phyloP scores from a whole-genome alignment of 768 basidiomycete genomes.

The Leccinum subgranulosum region DNA sequence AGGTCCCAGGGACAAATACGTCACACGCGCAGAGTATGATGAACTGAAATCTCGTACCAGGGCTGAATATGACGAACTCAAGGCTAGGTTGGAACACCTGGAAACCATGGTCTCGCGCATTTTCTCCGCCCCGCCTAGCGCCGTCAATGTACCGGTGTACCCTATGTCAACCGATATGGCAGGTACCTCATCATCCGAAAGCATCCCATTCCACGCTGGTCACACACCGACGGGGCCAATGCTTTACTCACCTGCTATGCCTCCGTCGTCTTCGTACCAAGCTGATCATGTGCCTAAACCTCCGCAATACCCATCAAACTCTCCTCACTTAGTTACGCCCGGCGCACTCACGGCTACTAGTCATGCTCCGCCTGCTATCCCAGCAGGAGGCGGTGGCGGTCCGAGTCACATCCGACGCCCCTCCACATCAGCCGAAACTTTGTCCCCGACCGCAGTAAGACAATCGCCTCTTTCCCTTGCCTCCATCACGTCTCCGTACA shows the following conservation, averaged over 20 bases:
- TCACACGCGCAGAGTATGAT: slow-evolving; percentile 73
- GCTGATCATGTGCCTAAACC: slow-evolving; percentile 23
- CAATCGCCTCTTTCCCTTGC: slow-evolving; percentile 40
- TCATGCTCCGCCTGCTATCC: slow-evolving; percentile 13
- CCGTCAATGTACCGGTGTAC: slow-evolving; percentile 29
- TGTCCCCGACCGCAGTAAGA: slow-evolving; percentile 31
- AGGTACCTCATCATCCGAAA: slow-evolving; percentile 25
- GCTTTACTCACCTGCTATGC: slow-evolving; percentile 21
- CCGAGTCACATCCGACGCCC: slow-evolving; percentile 26
- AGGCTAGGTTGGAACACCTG: slow-evolving; percentile 58
- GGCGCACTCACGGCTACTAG: slow-evolving; percentile 20
- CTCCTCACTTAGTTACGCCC: slow-evolving; percentile 26
- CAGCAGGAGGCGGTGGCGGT: slow-evolving; percentile 9
- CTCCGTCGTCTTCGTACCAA: slow-evolving; percentile 24
- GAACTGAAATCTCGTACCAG: slow-evolving; percentile 57
- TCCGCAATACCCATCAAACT: slow-evolving; percentile 26
- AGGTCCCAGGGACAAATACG: slow-evolving; percentile 68
- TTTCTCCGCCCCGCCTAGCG: slow-evolving; percentile 27
- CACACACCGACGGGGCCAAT: slow-evolving; percentile 27
- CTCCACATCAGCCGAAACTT: slow-evolving; percentile 28
- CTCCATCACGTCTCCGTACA: slow-evolving; percentile 42
- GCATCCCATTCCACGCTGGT: slow-evolving; percentile 25
- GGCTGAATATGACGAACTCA: slow-evolving; percentile 51
- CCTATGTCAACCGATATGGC: slow-evolving; percentile 30
- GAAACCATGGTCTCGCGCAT: slow-evolving; percentile 49